Evolutionary conservation across 805 yeast species (phyloP), one percentile per base, ranked within the genome.

Genomic region (Saccharomycopsis amapae): DNA sequence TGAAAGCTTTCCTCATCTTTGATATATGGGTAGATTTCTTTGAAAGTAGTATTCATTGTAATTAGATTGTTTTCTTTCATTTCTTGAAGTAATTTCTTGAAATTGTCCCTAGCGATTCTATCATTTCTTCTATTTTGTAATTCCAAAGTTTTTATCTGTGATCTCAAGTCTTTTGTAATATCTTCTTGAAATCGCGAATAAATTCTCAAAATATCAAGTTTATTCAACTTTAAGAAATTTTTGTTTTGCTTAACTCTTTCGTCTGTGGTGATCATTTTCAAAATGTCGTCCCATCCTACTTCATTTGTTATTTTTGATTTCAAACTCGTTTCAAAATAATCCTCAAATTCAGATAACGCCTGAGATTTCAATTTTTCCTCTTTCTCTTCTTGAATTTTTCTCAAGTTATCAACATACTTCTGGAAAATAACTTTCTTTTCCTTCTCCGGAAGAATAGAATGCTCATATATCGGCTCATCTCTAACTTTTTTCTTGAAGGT

Each of bases 391-490:
- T 58, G 59, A 15, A 54, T 54, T 10, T 50, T 45, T 23, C 68
- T 63, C 38, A 83, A 58, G 0, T 58, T 55, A 3, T 58, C 60
- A 2, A 76, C 69, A 53, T 70, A 81, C 19, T 75, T 75, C 28
- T 65, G 56, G 56, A 78, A 85, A 2, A 79, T 69, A 38, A 69
- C 68, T 39, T 69, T 68, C 44, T 81, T 77, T 42, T 80, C 72
- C 24, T 64, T 64, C 41, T 79, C 86, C 19, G 79, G 72, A 7
- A 79, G 68, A 17, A 77, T 69, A 1, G 85, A 68, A 57, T 76
- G 79, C 46, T 69, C 72, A 57, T 77, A 81, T 5, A 81, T 73
- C 0, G 87, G 79, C 55, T 85, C 93, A 46, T 81, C 78, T 3
- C 66, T 60, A 3, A 84, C 72, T 45, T 72, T 44, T n/a, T 64